These are phyloP conservation scores for Amesomyces nigricolor DNA, from an alignment of 2,329 filamentous ascomycete genomes.

Conservation along the genomic window DNA sequence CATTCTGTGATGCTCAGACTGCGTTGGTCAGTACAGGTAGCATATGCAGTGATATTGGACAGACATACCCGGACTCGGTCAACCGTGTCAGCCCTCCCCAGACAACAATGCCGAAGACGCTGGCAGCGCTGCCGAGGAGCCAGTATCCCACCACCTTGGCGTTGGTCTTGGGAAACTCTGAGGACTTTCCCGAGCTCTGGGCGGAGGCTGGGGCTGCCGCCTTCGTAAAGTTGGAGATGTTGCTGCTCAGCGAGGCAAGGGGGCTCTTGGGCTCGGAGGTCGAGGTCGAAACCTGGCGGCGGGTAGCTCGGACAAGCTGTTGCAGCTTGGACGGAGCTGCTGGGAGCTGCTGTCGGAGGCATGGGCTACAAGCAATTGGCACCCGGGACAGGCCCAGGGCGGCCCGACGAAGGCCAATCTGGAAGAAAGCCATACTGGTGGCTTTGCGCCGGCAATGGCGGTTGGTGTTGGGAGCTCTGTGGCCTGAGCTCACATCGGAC, in stretches of 20 bases:
- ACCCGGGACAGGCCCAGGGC: constrained; percentile 26
- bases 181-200: constrained; percentile 29
- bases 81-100: constrained; percentile 89
- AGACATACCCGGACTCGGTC: constrained; percentile 80
- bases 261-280: constrained; percentile 30
- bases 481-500: constrained; percentile 11
- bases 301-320: constrained; percentile 29
- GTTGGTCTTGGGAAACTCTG: constrained; percentile 54
- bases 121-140: constrained; percentile 84
- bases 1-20: constrained; percentile 98
- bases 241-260: constrained; percentile 18
- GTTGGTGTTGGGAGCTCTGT: constrained; percentile 4
- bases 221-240: constrained; percentile 11
- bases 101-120: constrained; percentile 94
- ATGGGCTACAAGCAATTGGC: constrained; percentile 46
- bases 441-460: constrained; percentile 18
- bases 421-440: constrained; percentile 28
- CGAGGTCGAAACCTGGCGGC: constrained; percentile 32
- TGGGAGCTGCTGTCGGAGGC: constrained; percentile 28
- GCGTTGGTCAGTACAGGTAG: constrained; percentile 1
- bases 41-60: constrained; percentile 12
- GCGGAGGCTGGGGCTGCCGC: not conserved
- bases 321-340: constrained; percentile 14
- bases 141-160: constrained; percentile 81
- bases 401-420: constrained; percentile 28